Base-by-base conservation (phyloP, 495 filamentous ascomycete genomes). In the Patellaria atrata region DNA sequence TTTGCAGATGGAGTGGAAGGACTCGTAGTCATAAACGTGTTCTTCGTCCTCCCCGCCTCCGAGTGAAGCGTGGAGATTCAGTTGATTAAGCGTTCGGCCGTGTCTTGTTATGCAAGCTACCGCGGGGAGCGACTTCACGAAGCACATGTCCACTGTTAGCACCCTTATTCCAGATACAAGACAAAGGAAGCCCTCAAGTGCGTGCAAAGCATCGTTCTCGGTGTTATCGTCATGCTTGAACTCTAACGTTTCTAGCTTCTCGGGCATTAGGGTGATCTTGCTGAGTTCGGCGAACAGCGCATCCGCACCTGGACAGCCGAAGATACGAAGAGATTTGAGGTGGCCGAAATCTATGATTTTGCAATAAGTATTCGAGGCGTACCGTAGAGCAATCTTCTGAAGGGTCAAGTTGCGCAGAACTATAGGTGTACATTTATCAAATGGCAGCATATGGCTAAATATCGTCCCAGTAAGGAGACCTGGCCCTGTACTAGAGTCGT, bases 151-250 rank as follows among this genome's bases (percentile, higher is more conserved):
- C 21, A 60, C 38, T 1, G 44, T 52, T 11, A 60, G 44, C 1
- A 42, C 27, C 28, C 43, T 40, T 30, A 60, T 41, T n/a, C 57
- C 57, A 22, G 52, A 42, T 5, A 58, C 52, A 12, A 58, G 39
- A 22, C 44, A 50, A n/a, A 60, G 30, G 35, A 60, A 55, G 13
- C 53, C 55, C 26, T 60, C 55, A 19, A 60, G 33, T 13, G 55
- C 55, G 13, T 38, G 42, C 33, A 60, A 30, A 1, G 43, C 53
- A 27, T 60, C 55, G 26, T 55, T 48, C 35, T 60, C 57, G 2
- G 27, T 11, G 33, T 60, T 58, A 29, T 60, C 57, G 16, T 53
- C 47, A 41, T 57, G 53, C 37, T 57, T 51, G 20, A 58, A 49
- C 15, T 53, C 48, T 5, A 60, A 33, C 1, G 26, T 37, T 23